phyloP scores from a whole-genome alignment of 139 green algal genomes.

The Haematococcus lacustris region DNA sequence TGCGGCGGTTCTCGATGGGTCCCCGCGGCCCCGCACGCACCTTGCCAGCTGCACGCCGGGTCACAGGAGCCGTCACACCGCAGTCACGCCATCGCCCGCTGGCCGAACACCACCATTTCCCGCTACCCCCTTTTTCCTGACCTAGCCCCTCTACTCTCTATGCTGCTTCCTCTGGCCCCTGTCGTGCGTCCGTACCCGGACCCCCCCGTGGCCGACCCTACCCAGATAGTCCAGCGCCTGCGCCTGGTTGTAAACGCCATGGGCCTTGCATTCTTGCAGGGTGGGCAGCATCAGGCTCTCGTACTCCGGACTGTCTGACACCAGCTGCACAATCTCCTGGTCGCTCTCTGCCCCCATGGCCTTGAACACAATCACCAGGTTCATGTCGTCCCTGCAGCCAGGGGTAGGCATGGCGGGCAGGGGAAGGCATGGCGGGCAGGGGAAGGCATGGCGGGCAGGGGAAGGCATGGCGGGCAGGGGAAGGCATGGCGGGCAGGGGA shows the following conservation, averaged over 20 bases:
- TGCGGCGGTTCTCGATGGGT: conserved; percentile 31
- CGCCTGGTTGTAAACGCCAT: conserved; percentile 77
- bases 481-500: too few relatives aligned
- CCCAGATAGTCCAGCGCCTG: conserved; percentile 94
- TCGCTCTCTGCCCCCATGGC: conserved; percentile 94
- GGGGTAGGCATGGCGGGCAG: neutral
- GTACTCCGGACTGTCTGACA: conserved; percentile 27
- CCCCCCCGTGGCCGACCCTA: too few relatives aligned
- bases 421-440: neutral
- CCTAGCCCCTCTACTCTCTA: too few relatives aligned
- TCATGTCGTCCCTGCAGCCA: conserved; percentile 72
- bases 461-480: too few relatives aligned
- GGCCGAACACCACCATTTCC: too few relatives aligned
- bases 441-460: too few relatives aligned
- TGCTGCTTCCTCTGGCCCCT: too few relatives aligned
- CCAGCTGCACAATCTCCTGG: conserved; percentile 57
- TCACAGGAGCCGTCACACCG: too few relatives aligned
- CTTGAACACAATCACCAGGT: conserved; percentile 83
- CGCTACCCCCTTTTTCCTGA: too few relatives aligned
- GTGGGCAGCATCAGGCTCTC: conserved; percentile 43
- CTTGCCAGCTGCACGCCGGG: conserved; percentile 28
- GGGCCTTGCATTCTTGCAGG: conserved; percentile 40
- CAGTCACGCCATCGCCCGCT: too few relatives aligned
- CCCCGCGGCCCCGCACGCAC: conserved; percentile 24
- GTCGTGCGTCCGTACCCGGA: too few relatives aligned